Evolutionary conservation across 768 basidiomycete species (phyloP).

Genomic region (Pholiota microspora): DNA sequence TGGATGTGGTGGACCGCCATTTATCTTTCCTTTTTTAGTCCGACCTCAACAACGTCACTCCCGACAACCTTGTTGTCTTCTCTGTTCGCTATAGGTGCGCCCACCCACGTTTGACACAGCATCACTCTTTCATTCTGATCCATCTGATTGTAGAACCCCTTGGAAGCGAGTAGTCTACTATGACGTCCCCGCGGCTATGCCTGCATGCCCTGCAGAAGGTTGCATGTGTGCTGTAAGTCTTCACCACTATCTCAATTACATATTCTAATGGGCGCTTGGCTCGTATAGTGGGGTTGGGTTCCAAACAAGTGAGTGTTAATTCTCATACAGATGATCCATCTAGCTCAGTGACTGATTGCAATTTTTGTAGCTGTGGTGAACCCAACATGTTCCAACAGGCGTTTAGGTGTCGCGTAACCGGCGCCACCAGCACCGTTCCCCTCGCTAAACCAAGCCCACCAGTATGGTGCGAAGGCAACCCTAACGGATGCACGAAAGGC

Average conservation of each 20-base stretch:
- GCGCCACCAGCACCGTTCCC: conserved; percentile 35
- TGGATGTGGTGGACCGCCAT: too few relatives aligned
- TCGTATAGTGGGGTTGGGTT: conserved; percentile 52
- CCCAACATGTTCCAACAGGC: conserved; percentile 51
- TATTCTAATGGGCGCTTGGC: conserved; percentile 1
- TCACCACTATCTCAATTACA: neutral
- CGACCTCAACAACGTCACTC: conserved; percentile 42
- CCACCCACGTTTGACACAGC: neutral
- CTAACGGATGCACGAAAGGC: conserved; percentile 39
- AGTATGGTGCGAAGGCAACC: conserved; percentile 51
- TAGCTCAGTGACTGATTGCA: neutral
- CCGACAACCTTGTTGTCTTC: conserved; percentile 52
- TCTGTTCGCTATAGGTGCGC: conserved; percentile 46
- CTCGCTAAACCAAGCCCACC: conserved; percentile 42
- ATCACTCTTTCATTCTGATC: neutral
- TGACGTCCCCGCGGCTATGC: conserved; percentile 46
- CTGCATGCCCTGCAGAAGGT: conserved; percentile 47
- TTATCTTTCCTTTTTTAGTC: conserved; percentile 30
- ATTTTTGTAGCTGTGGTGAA: conserved; percentile 40
- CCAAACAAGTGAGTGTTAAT: conserved; percentile 34
- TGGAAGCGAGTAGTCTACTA: conserved; percentile 49
- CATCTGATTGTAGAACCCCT: conserved; percentile 36
- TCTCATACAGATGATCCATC: neutral
- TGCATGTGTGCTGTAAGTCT: conserved; percentile 50
- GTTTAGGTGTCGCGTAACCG: conserved; percentile 49